These are phyloP conservation scores for Salix viminalis DNA, from an alignment of 345 rosid species.

Conservation along the genomic window DNA sequence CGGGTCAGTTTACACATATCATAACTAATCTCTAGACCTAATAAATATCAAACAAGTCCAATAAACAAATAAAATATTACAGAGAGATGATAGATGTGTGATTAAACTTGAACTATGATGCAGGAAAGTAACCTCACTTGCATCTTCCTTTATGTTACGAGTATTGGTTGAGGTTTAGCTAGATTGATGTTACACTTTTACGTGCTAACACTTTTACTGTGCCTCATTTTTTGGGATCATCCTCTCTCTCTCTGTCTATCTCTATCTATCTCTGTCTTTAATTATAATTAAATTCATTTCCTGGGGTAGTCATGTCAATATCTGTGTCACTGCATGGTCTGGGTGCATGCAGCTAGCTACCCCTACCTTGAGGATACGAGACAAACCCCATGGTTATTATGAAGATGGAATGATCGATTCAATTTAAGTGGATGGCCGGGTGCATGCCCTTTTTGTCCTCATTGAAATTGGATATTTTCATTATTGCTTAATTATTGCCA, in stretches of 20 bases:
- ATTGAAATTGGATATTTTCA: neutral
- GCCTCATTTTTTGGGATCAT: slow-evolving; percentile 27
- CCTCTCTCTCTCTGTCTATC: neutral
- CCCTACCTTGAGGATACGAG: neutral
- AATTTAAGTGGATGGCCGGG: neutral
- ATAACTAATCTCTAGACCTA: fast-evolving
- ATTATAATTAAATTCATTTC: neutral
- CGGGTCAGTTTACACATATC: fast-evolving
- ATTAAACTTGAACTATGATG: too few relatives aligned
- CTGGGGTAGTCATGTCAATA: slow-evolving; percentile 13
- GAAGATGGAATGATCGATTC: slow-evolving; percentile 34
- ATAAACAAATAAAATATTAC: fast-evolving
- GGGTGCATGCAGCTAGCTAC: neutral
- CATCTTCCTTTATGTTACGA: neutral
- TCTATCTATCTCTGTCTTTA: neutral
- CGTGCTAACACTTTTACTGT: slow-evolving; percentile 18
- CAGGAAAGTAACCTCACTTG: too few relatives aligned
- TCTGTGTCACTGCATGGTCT: slow-evolving; percentile 2
- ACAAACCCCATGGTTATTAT: slow-evolving; percentile 26
- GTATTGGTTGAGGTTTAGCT: neutral
- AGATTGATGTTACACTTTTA: slow-evolving; percentile 23
- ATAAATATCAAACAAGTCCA: fast-evolving
- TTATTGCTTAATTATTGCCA: slow-evolving; percentile 35
- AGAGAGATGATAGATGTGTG: fast-evolving
- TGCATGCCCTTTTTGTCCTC: slow-evolving; percentile 3